phyloP scores from a whole-genome alignment of 1,139 yeast species.

The Debaryomyces coudertii region DNA sequence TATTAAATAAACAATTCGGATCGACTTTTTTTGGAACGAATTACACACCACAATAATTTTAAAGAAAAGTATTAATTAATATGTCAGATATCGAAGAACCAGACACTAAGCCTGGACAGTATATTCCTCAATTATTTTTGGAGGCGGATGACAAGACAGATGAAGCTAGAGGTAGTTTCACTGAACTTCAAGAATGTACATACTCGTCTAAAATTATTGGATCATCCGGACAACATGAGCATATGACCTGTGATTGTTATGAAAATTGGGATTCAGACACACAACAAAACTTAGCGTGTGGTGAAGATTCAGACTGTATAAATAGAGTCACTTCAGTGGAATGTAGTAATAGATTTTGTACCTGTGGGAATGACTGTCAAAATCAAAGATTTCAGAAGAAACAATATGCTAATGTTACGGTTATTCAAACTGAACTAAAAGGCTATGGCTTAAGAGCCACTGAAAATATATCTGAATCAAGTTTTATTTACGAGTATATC shows the following conservation, averaged over 20 bases:
- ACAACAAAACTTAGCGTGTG: constrained; percentile 70
- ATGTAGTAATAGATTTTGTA: constrained; percentile 72
- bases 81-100: constrained; percentile 16
- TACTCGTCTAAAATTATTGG: constrained; percentile 67
- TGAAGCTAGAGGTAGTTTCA: constrained; percentile 70
- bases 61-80: neutral
- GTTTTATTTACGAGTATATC: constrained; percentile 85
- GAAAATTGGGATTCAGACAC: constrained; percentile 45
- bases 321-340: constrained; percentile 91
- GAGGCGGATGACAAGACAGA: constrained; percentile 62
- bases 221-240: constrained; percentile 65
- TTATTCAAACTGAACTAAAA: constrained; percentile 77
- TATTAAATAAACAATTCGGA: neutral
- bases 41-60: neutral
- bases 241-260: constrained; percentile 88
- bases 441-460: constrained; percentile 90
- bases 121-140: constrained; percentile 38
- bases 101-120: constrained; percentile 13
- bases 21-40: neutral
- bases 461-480: constrained; percentile 55
- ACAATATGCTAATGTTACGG: constrained; percentile 72
- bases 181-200: constrained; percentile 57
- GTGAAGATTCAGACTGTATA: constrained; percentile 84
- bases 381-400: constrained; percentile 85
- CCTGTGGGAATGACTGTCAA: constrained; percentile 78